Conservation (phyloP, 257 asterid species). For the Knoxia roxburghii region DNA sequence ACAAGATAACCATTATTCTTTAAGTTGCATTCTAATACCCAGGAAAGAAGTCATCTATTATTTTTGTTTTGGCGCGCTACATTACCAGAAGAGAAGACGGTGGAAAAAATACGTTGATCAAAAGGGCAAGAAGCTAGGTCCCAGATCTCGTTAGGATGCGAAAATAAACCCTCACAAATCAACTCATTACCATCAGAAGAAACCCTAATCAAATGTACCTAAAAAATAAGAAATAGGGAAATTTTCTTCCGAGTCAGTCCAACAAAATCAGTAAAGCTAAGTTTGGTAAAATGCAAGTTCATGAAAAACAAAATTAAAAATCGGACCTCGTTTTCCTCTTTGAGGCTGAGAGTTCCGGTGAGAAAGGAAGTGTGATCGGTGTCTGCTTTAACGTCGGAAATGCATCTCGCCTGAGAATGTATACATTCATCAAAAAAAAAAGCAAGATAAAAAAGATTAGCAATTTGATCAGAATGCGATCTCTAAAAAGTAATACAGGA, state of each 20-base stretch:
- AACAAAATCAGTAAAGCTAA: not conserved
- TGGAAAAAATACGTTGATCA: conserved; percentile 90
- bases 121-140: conserved; percentile 93
- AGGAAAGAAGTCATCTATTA: not conserved
- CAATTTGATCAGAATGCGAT: not conserved
- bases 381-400: conserved; percentile 93
- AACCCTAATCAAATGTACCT: conserved; percentile 93
- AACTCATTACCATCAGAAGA: conserved; percentile 69
- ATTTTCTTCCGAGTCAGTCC: not conserved
- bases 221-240: not conserved
- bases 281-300: not conserved
- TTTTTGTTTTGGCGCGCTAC: too few species aligned
- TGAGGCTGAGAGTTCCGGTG: conserved; percentile 86
- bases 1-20: not conserved
- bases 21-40: not conserved
- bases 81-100: conserved; percentile 80
- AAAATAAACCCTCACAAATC: conserved; percentile 91
- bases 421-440: conserved; percentile 10
- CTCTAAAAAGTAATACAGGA: not conserved
- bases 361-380: conserved; percentile 94
- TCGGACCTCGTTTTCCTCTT: conserved; percentile 91
- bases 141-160: conserved; percentile 93
- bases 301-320: not conserved
- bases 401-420: conserved; percentile 78
- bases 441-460: not conserved